phyloP scores from a whole-genome alignment of 441 rosid genomes.

The Breynia disticha region DNA sequence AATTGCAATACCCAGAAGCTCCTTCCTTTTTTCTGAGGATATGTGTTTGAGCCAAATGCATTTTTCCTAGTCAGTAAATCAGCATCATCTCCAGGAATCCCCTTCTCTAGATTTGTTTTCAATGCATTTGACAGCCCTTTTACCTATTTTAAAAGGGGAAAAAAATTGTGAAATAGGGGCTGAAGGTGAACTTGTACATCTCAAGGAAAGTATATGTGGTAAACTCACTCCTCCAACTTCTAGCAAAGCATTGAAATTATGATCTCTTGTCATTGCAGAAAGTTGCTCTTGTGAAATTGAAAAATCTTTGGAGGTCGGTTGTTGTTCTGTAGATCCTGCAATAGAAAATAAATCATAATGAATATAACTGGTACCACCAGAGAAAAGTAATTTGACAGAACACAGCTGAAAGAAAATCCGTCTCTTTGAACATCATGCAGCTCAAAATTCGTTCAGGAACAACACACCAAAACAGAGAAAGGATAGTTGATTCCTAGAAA shows the following conservation, averaged over 20 bases:
- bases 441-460: too few relatives aligned
- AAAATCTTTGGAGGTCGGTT: slow-evolving; percentile 46
- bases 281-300: slow-evolving; percentile 59
- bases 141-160: slow-evolving; percentile 34
- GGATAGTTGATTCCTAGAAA: too few relatives aligned
- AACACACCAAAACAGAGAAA: too few relatives aligned
- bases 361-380: neutral
- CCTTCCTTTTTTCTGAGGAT: slow-evolving; percentile 91
- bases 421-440: too few relatives aligned
- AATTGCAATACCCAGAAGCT: slow-evolving; percentile 67
- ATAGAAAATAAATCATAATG: neutral
- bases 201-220: slow-evolving; percentile 9
- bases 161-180: neutral
- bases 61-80: slow-evolving; percentile 59
- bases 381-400: neutral
- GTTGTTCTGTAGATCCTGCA: slow-evolving; percentile 31
- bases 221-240: slow-evolving; percentile 69
- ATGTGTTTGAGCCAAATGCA: slow-evolving; percentile 88
- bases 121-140: slow-evolving; percentile 52
- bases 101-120: slow-evolving; percentile 73
- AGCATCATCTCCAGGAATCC: slow-evolving; percentile 63
- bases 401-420: too few relatives aligned
- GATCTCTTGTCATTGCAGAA: slow-evolving; percentile 73
- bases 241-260: slow-evolving; percentile 39
- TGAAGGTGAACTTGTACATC: slow-evolving; percentile 3